phyloP scores from a whole-genome alignment of 2,329 filamentous ascomycete genomes.

The Zymoseptoria passerinii region DNA sequence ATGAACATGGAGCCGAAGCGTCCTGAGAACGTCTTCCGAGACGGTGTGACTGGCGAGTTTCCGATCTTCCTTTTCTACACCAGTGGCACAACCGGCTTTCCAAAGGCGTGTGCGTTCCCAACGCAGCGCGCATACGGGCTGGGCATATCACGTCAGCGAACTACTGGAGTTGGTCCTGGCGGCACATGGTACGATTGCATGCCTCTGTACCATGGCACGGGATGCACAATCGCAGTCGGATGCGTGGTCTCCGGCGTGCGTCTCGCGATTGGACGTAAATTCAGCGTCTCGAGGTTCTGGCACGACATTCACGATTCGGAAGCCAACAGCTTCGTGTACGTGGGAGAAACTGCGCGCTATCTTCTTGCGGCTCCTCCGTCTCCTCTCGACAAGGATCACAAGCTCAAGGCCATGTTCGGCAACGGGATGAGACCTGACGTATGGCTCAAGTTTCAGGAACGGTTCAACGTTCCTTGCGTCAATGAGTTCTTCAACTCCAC shows the following conservation, averaged over 20 bases:
- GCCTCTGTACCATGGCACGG: constrained; percentile 70
- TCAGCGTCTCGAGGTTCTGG: constrained; percentile 66
- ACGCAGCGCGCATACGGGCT: constrained; percentile 39
- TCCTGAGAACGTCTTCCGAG: constrained; percentile 49
- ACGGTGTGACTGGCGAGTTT: constrained; percentile 43
- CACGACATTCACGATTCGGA: constrained; percentile 57
- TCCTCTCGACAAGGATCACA: constrained; percentile 53
- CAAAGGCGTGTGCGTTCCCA: constrained; percentile 61
- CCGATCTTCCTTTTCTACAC: constrained; percentile 64
- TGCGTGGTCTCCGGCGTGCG: constrained; percentile 50
- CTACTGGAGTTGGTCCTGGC: constrained; percentile 32
- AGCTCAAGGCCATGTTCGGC: constrained; percentile 52
- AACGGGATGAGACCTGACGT: constrained; percentile 63
- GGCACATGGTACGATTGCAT: constrained; percentile 70
- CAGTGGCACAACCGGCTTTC: constrained; percentile 66
- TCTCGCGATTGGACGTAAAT: constrained; percentile 56
- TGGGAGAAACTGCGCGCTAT: constrained; percentile 69
- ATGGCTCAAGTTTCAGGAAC: constrained; percentile 56
- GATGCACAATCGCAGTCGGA: constrained; percentile 50
- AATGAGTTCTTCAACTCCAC: constrained; percentile 72
- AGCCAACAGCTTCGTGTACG: constrained; percentile 66
- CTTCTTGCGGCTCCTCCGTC: constrained; percentile 59
- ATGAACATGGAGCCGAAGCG: constrained; percentile 41
- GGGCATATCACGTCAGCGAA: constrained; percentile 30
- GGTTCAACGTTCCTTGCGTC: constrained; percentile 55